Base-by-base conservation (phyloP, 768 basidiomycete genomes). In the Pilatotrama ljubarskyi region DNA sequence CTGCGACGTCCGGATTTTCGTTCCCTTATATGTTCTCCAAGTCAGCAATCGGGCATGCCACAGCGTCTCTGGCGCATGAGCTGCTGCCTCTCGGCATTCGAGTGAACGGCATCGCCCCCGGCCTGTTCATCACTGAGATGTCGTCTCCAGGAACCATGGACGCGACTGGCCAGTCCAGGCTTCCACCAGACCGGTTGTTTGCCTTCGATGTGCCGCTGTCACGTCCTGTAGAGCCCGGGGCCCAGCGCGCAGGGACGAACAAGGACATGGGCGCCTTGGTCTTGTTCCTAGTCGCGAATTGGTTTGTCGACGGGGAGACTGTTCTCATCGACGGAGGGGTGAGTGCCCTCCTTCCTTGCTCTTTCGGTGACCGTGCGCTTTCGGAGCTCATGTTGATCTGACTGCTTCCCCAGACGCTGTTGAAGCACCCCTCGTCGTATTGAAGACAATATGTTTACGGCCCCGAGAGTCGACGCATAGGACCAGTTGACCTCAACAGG, bases 11-110 rank as follows among this genome's bases (percentile, higher is more conserved):
- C 25, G 78, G 77, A 1, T 66, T 58, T 41, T 74, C 74, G 14
- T 80, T 75, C 70, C 78, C 81, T 1, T 82, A 82, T 69, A 66
- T 79, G 51, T 77, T 75, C 61, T 79, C 78, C 40, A 82, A 82
- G 66, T 76, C 75, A 22, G 80, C 81, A 0, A 74, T 80, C 26
- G 81, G 77, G 1, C 79, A 80, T 51, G 75, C 78, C 3, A 81
- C 80, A 1, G 65, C 75, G 13, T 74, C 78, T 2, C 74, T 81
- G 41, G 79, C 81, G 8, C 79, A 80, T 63, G 81, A 80, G 59
- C 71, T 80, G 3, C 68, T 82, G 17, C 78, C 78, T 7, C 73
- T 82, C 29, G 79, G 80, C 8, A 75, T 78, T 49, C 70, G 78
- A 29, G 80, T 82, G 14, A 81, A 81, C 63, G 77, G 78, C n/a